phyloP scores from a whole-genome alignment of 2,329 filamentous ascomycete species.

The Lasiodiplodia sp. region DNA sequence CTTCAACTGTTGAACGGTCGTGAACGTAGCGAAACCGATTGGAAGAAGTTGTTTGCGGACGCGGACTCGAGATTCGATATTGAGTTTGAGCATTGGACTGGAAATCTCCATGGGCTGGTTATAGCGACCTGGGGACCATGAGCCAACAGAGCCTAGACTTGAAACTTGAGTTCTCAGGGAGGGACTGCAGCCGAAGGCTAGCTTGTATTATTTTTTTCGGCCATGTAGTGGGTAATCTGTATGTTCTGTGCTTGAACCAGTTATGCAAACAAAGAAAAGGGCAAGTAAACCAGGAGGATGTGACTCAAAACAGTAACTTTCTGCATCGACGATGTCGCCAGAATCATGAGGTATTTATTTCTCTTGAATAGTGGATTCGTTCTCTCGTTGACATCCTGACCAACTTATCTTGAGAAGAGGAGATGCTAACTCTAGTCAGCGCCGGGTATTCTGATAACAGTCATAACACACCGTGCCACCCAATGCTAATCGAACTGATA shows the following conservation, averaged over 20 bases:
- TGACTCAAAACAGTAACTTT: not conserved
- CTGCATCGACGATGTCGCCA: not conserved
- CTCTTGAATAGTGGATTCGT: not conserved
- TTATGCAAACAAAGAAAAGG: not conserved
- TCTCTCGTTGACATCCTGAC: not conserved
- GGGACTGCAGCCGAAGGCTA: too few relatives aligned
- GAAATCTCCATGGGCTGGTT: not conserved
- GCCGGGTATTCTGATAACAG: conserved; percentile 16
- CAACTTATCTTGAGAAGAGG: not conserved
- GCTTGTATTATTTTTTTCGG: too few relatives aligned
- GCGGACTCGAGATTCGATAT: conserved; percentile 22
- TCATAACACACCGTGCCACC: conserved; percentile 12
- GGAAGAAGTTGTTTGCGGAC: conserved; percentile 23
- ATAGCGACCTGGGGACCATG: not conserved
- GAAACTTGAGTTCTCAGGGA: not conserved
- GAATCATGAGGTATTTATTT: not conserved
- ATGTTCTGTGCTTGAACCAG: not conserved
- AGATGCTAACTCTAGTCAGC: conserved; percentile 4
- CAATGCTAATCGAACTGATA: not conserved
- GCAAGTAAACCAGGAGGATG: not conserved
- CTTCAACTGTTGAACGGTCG: conserved; percentile 5
- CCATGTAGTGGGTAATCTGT: too few relatives aligned
- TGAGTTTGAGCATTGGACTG: not conserved
- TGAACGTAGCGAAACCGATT: conserved; percentile 20
- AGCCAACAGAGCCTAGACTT: not conserved